These are phyloP conservation scores for Aspergillus pseudoglaucus DNA, from an alignment of 2,329 filamentous ascomycete species.

Conservation along the genomic window DNA sequence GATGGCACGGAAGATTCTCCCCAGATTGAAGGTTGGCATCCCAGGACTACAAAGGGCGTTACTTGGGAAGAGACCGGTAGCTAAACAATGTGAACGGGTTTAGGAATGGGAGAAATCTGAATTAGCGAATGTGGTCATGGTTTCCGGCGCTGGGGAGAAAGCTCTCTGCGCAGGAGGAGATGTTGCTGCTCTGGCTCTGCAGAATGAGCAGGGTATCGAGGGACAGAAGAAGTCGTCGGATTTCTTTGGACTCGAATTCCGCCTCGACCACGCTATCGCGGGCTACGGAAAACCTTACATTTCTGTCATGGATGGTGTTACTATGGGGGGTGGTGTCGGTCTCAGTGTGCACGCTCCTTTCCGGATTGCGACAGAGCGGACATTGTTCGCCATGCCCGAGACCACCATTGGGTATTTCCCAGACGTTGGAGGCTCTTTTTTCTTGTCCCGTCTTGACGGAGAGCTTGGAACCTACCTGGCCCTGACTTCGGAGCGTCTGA, in stretches of 20 bases:
- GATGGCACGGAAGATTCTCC: slow-evolving; percentile 92
- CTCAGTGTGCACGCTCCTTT: slow-evolving; percentile 92
- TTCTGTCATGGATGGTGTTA: slow-evolving; percentile 94
- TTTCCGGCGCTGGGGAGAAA: slow-evolving; percentile 79
- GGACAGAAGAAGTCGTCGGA: slow-evolving; percentile 70
- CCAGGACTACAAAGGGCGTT: neutral
- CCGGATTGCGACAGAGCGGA: slow-evolving; percentile 91
- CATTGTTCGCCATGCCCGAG: slow-evolving; percentile 96
- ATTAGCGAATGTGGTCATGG: slow-evolving; percentile 83
- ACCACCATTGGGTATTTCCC: slow-evolving; percentile 98
- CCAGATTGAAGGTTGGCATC: slow-evolving; percentile 58
- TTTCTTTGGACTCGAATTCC: slow-evolving; percentile 94
- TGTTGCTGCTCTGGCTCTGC: slow-evolving; percentile 68
- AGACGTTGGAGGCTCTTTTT: slow-evolving; percentile 94
- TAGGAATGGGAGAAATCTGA: slow-evolving; percentile 91
- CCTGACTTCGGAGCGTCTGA: slow-evolving; percentile 77
- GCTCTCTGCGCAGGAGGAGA: slow-evolving; percentile 94
- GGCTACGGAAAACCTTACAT: slow-evolving; percentile 91
- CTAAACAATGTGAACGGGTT: slow-evolving; percentile 13
- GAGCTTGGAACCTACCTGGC: slow-evolving; percentile 85
- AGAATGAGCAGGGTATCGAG: slow-evolving; percentile 60
- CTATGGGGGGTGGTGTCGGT: slow-evolving; percentile 96
- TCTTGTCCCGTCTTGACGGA: slow-evolving; percentile 84
- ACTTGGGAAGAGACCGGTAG: slow-evolving; percentile 5
- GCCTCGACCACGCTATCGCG: slow-evolving; percentile 89